Base-by-base conservation (phyloP, 2,329 filamentous ascomycete genomes). In the Fusarium mundagurra region DNA sequence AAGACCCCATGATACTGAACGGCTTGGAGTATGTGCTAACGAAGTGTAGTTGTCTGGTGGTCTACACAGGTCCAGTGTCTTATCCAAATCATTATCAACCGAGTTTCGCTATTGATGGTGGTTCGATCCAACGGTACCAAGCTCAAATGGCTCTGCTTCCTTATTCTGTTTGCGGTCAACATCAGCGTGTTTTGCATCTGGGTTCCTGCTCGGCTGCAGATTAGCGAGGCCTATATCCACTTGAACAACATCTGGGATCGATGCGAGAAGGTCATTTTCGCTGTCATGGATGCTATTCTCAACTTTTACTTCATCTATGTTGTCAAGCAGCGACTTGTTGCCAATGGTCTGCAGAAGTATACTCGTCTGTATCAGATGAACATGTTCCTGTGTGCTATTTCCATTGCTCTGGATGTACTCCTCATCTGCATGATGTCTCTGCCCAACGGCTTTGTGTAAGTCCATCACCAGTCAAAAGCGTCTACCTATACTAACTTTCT, bases 81-180 rank as follows among this genome's bases (percentile, higher is more conserved):
- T 4, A 84, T 87, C 75, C 86, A 87, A 72, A 88, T 88, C 51
- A 87, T 88, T 75, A 85, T 87, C 76, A 88, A 88, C 69, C 84
- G 86, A 61, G 83, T 87, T 18, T 81, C 84, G 3, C 80, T 88
- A 10, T 81, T 88, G 39, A 83, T 86, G 61, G 80, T 84, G 9
- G 78, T 84, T 59, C 81, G 80, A 78, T 81, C 34, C 47, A 73
- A 39, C 76, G 78, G 48, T 14, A 79, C 77, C 6, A 79, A 69
- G 43, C 77, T 88, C 20, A 88, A 88, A 73, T 86, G 84, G 82
- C 77, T 80, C 3, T 83, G 84, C 34, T 81, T 86, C n/a, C 48
- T 79, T 6, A 50, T 86, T 14, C 84, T 88, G 41, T 80, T 84
- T 2, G 61, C 78, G 2, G 81, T 88, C 76, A 88, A 88, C 62